Conservation (phyloP, 176 grass and related monocot species). For the Lolium rigidum region DNA sequence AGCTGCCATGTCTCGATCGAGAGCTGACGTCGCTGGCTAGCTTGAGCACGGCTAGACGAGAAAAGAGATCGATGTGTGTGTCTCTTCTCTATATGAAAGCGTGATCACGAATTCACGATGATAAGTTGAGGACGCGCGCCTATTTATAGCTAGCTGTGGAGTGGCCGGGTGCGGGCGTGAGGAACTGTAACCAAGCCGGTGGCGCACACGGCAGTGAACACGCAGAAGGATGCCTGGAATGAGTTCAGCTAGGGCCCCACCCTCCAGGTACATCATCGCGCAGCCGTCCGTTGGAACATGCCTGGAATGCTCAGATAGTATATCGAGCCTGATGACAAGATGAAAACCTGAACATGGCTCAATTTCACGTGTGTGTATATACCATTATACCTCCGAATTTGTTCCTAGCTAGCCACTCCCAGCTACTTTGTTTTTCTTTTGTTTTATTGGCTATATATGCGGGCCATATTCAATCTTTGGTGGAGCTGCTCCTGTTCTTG, state of each 20-base stretch:
- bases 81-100: background rate
- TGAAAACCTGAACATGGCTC: no score
- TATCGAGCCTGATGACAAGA: no score
- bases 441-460: no score
- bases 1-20: background rate
- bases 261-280: background rate
- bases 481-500: no score
- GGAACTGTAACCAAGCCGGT: background rate
- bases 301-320: background rate
- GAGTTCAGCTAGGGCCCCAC: background rate
- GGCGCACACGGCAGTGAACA: background rate
- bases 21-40: background rate
- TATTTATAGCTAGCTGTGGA: slow-evolving; percentile 16
- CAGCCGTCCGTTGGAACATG: background rate
- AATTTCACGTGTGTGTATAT: no score
- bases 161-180: background rate
- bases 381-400: no score
- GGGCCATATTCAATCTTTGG: no score
- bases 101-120: background rate
- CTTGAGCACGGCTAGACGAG: background rate
- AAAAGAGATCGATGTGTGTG: background rate
- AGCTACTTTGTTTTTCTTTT: no score
- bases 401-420: no score
- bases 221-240: no score
- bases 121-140: background rate